Evolutionary conservation across 148 eudicot species (phyloP).

Genomic region (Spergularia bocconei): DNA sequence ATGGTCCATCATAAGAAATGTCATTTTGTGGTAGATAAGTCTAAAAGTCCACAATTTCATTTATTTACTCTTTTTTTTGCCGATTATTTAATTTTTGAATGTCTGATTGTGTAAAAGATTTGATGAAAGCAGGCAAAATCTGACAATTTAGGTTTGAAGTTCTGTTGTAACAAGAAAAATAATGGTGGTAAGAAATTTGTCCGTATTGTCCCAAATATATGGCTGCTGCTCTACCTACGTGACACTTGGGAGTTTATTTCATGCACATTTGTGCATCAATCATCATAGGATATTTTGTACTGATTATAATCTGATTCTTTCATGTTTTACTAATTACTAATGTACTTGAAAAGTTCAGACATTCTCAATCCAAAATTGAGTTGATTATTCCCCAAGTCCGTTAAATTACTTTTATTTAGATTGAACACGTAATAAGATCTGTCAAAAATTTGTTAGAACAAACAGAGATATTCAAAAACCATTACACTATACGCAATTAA

Average conservation of each 20-base stretch:
- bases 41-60: not conserved
- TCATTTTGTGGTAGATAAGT: not conserved
- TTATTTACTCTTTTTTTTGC: not conserved
- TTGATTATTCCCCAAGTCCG: no score
- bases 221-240: slow-evolving; percentile 6
- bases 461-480: no score
- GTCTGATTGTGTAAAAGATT: slow-evolving; percentile 13
- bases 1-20: slow-evolving; percentile 5
- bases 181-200: not conserved
- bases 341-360: no score
- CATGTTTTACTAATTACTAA: no score
- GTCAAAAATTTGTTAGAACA: no score
- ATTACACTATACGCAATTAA: no score
- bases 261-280: not conserved
- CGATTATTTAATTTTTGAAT: not conserved
- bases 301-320: no score
- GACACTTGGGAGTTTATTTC: not conserved
- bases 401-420: no score
- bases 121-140: not conserved
- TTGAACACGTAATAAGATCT: no score
- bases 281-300: not conserved
- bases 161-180: not conserved
- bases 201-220: slow-evolving; percentile 2
- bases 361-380: no score
- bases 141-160: not conserved